Evolutionary conservation across 2,329 filamentous ascomycete genomes (phyloP).

Genomic region (Dactylella cylindrospora): DNA sequence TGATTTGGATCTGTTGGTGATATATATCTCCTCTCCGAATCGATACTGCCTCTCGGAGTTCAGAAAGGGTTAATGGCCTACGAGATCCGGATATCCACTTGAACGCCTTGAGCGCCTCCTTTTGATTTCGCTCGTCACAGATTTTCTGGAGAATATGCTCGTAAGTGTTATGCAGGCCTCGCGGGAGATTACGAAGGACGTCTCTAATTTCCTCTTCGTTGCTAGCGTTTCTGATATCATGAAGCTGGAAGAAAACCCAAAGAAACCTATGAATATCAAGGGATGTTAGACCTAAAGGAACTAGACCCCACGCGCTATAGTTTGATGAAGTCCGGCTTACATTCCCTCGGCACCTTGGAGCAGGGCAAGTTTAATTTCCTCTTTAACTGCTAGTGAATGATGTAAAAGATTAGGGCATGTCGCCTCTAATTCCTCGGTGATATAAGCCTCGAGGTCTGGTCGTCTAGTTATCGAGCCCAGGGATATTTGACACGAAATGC

Average conservation of each 20-base stretch:
- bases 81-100: constrained; percentile 51
- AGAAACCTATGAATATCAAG: constrained; percentile 51
- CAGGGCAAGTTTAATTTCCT: constrained; percentile 49
- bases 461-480: constrained; percentile 38
- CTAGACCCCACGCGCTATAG: too few relatives aligned
- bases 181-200: constrained; percentile 50
- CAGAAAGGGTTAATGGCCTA: constrained; percentile 51
- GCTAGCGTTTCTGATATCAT: constrained; percentile 51
- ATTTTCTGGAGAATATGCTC: constrained; percentile 49
- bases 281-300: constrained; percentile 12
- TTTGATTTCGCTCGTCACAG: constrained; percentile 43
- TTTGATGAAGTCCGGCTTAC: constrained; percentile 50
- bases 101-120: constrained; percentile 49
- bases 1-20: constrained; percentile 1
- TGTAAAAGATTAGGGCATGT: constrained; percentile 44
- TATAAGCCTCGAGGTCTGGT: constrained; percentile 47
- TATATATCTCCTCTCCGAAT: constrained; percentile 45
- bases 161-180: constrained; percentile 50
- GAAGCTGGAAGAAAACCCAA: constrained; percentile 52
- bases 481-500: constrained; percentile 31
- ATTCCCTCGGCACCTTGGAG: constrained; percentile 51
- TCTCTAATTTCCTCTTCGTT: constrained; percentile 51
- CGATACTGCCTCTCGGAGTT: constrained; percentile 52
- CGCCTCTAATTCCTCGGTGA: constrained; percentile 42
- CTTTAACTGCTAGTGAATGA: constrained; percentile 42